These are phyloP conservation scores for Suhomyces anneliseae DNA, from an alignment of 1,139 yeast genomes.

Conservation along the genomic window DNA sequence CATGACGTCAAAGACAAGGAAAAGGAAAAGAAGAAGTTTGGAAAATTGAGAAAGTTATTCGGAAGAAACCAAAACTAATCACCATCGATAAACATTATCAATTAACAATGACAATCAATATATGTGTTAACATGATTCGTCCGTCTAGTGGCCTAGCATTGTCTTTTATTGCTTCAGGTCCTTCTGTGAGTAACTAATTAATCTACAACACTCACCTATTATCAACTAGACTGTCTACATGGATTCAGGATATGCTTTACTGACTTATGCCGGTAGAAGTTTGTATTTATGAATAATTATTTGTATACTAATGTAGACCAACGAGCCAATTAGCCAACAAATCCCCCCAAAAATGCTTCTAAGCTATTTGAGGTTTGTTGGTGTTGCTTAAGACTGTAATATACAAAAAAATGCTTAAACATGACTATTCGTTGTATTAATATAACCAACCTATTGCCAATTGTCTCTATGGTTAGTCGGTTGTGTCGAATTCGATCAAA, in stretches of 20 bases:
- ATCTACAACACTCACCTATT: no score
- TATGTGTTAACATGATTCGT: no score
- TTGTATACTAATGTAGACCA: neutral
- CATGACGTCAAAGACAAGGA: slow-evolving; percentile 8
- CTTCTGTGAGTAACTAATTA: neutral
- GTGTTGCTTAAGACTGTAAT: no score
- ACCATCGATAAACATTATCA: no score
- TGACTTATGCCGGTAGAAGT: neutral
- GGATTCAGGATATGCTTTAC: neutral
- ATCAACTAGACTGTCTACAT: neutral
- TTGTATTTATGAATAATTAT: neutral
- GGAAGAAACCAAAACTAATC: slow-evolving; percentile 32
- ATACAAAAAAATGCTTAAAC: no score
- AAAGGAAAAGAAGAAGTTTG: slow-evolving; percentile 48
- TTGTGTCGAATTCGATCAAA: slow-evolving; percentile 7
- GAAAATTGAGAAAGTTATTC: slow-evolving; percentile 61
- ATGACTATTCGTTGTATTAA: no score
- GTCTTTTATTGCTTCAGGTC: neutral
- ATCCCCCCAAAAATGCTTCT: no score
- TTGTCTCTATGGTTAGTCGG: neutral
- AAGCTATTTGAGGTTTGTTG: no score
- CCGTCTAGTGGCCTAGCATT: no score
- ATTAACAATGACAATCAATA: no score
- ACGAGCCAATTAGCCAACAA: neutral
- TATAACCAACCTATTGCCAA: no score